phyloP scores from a whole-genome alignment of 345 rosid species.

The Camelina laxa region DNA sequence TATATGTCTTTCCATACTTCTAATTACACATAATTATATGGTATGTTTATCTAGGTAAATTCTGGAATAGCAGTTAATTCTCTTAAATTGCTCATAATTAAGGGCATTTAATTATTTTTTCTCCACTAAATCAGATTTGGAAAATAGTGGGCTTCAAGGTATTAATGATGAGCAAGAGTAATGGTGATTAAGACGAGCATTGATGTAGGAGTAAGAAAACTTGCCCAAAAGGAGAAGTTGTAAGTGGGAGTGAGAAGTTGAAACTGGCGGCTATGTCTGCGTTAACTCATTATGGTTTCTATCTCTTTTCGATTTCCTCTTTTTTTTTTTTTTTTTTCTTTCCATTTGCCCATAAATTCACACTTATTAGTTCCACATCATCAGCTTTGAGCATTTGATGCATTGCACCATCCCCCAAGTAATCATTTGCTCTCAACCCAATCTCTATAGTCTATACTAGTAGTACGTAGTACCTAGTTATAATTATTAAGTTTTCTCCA shows the following conservation, averaged over 20 bases:
- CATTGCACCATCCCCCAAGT: conserved; percentile 37
- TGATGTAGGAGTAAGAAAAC: conserved; percentile 30
- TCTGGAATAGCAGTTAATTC: not conserved
- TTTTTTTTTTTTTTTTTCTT: not conserved
- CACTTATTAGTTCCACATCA: conserved; percentile 34
- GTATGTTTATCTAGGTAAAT: too few species aligned
- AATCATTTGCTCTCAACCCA: conserved; percentile 44
- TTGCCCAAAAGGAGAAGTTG: conserved; percentile 41
- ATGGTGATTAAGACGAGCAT: conserved; percentile 47
- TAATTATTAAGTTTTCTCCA: too few species aligned
- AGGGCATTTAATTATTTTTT: not conserved
- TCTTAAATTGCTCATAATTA: conserved; percentile 8
- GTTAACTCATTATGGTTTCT: conserved; percentile 36
- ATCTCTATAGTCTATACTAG: too few species aligned
- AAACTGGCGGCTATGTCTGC: conserved; percentile 53
- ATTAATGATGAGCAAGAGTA: conserved; percentile 37
- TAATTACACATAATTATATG: too few species aligned
- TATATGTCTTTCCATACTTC: too few species aligned
- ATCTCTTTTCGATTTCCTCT: conserved; percentile 17
- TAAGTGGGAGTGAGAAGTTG: conserved; percentile 42
- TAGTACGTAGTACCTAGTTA: not conserved
- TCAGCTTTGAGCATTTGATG: conserved; percentile 21
- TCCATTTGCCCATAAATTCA: conserved; percentile 30
- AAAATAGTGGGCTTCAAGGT: conserved; percentile 33
- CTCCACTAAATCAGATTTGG: not conserved